These are phyloP conservation scores for Sungouiella thailandica DNA, from an alignment of 805 yeast species.

Conservation along the genomic window DNA sequence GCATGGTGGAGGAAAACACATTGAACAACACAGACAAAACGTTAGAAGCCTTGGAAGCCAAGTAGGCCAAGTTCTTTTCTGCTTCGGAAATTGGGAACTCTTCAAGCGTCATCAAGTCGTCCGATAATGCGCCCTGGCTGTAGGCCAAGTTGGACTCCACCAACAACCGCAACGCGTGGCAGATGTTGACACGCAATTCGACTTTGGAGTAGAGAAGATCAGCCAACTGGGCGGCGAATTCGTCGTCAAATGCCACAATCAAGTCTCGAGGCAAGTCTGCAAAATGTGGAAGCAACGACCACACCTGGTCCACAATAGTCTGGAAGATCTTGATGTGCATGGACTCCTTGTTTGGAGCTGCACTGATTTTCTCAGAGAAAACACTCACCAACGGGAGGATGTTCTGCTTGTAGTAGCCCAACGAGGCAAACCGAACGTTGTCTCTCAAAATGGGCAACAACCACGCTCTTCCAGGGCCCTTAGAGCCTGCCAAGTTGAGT, in stretches of 20 bases:
- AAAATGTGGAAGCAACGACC: conserved; percentile 88
- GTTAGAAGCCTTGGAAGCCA: conserved; percentile 65
- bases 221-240: conserved; percentile 74
- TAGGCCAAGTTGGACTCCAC: conserved; percentile 73
- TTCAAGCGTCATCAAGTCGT: conserved; percentile 54
- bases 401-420: conserved; percentile 56
- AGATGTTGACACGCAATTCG: conserved; percentile 72
- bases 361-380: conserved; percentile 46
- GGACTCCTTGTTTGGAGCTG: conserved; percentile 47
- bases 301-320: conserved; percentile 85
- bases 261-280: conserved; percentile 83
- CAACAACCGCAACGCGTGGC: conserved; percentile 71
- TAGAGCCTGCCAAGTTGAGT: conserved; percentile 58
- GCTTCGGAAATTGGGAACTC: conserved; percentile 57
- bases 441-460: conserved; percentile 86
- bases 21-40: conserved; percentile 84
- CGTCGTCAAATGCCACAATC: conserved; percentile 56
- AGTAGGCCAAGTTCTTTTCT: conserved; percentile 51
- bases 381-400: conserved; percentile 62
- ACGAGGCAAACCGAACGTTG: conserved; percentile 65
- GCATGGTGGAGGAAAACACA: conserved; percentile 83
- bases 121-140: conserved; percentile 52
- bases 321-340: conserved; percentile 72
- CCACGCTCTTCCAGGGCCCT: conserved; percentile 87
- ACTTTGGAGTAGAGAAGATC: conserved; percentile 69